phyloP scores from a whole-genome alignment of 805 yeast species.

The Teunomyces tritomae region DNA sequence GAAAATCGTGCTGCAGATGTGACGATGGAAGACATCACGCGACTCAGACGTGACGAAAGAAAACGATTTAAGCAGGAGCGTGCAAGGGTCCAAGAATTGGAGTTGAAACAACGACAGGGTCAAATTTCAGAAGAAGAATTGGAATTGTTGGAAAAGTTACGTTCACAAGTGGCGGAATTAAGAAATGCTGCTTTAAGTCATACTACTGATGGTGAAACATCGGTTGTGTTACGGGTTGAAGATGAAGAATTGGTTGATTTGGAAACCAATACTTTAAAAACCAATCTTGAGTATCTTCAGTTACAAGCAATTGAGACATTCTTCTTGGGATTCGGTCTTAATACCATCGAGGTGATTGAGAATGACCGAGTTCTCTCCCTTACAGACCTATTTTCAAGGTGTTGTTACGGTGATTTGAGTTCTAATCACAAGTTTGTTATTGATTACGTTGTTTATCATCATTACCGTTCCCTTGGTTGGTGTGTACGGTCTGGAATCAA shows the following conservation, averaged over 20 bases:
- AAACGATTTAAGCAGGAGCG: conserved; percentile 69
- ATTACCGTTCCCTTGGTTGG: conserved; percentile 89
- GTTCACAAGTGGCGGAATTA: conserved; percentile 16
- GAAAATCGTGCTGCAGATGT: conserved; percentile 13
- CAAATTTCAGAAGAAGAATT: conserved; percentile 22
- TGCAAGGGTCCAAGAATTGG: conserved; percentile 47
- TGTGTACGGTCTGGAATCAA: conserved; percentile 90
- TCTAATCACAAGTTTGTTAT: conserved; percentile 36
- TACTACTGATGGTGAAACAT: conserved; percentile 5
- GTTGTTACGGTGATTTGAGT: conserved; percentile 11
- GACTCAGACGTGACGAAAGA: conserved; percentile 67
- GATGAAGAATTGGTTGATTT: conserved; percentile 17
- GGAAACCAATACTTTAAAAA: conserved; percentile 11
- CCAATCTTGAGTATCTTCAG: conserved; percentile 52
- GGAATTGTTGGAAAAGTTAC: conserved; percentile 15
- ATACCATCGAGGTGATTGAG: conserved; percentile 39
- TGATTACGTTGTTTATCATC: conserved; percentile 75
- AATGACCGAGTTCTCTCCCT: conserved; percentile 13
- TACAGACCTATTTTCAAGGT: conserved; percentile 24
- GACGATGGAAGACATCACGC: conserved; percentile 76
- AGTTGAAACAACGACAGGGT: conserved; percentile 40
- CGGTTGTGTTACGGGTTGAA: conserved; percentile 9
- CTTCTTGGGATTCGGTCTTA: conserved; percentile 61
- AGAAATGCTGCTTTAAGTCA: conserved; percentile 9
- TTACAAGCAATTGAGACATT: conserved; percentile 74